phyloP scores from a whole-genome alignment of 2,329 filamentous ascomycete genomes.

The Xylogone sp. region DNA sequence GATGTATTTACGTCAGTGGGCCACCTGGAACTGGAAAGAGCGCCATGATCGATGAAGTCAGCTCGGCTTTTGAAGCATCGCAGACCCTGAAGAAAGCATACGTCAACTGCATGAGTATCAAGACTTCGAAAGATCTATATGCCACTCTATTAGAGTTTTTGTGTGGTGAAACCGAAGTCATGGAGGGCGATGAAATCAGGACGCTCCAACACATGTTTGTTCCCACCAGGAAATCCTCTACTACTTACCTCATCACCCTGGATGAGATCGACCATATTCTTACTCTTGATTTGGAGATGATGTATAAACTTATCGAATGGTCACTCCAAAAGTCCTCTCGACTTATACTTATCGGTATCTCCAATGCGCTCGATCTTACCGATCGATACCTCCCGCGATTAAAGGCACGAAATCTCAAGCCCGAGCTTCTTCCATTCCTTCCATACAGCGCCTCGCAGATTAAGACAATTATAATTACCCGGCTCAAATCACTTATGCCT shows the following conservation, averaged over 20 bases:
- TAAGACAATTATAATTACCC: slow-evolving; percentile 78
- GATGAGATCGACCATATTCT: slow-evolving; percentile 96
- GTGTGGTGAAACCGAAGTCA: slow-evolving; percentile 52
- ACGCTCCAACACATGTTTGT: slow-evolving; percentile 70
- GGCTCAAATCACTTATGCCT: slow-evolving; percentile 72
- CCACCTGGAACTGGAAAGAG: slow-evolving; percentile 97
- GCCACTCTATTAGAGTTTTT: slow-evolving; percentile 70
- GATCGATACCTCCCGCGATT: slow-evolving; percentile 91
- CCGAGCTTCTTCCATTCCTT: slow-evolving; percentile 83
- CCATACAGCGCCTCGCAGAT: slow-evolving; percentile 89
- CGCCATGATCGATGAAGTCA: slow-evolving; percentile 82
- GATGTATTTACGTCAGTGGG: slow-evolving; percentile 92
- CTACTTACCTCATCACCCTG: slow-evolving; percentile 77
- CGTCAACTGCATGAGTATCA: slow-evolving; percentile 97
- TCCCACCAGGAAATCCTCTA: slow-evolving; percentile 50
- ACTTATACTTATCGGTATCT: slow-evolving; percentile 85
- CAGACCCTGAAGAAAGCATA: slow-evolving; percentile 64
- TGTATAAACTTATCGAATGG: slow-evolving; percentile 97
- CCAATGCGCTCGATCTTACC: slow-evolving; percentile 92
- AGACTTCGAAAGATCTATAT: slow-evolving; percentile 82
- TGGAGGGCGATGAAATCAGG: slow-evolving; percentile 64
- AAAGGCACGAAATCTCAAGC: slow-evolving; percentile 89
- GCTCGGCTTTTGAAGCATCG: slow-evolving; percentile 50
- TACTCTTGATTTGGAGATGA: slow-evolving; percentile 79
- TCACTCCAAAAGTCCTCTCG: slow-evolving; percentile 77